Base-by-base conservation (phyloP, 495 filamentous ascomycete species). In the Podospora pseudopauciseta region DNA sequence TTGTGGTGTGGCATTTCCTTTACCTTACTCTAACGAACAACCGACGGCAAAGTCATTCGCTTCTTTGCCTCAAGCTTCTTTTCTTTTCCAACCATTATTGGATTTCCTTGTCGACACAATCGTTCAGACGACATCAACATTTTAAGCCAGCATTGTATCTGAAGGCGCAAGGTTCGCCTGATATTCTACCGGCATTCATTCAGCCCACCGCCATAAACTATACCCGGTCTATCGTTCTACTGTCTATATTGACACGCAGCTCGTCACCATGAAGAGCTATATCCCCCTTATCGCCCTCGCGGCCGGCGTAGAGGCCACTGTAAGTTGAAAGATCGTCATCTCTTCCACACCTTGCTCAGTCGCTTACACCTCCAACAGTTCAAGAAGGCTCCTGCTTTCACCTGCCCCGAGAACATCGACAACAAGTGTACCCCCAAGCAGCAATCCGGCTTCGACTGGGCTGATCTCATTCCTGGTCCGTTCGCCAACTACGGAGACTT, bases 401-500 rank as follows among this genome's bases (percentile, higher is more conserved):
- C 81, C 60, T 90, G 83, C 81, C 92, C 92, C 7, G 79, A 80
- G 62, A 93, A 91, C 82, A 89, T 86, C 73, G 79, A 92, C 80
- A 94, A 96, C 80, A 78, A 88, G 63, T 96, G 93, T 82, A 88
- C 83, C 61, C 75, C 85, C 18, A 72, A 88, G 65, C 90, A 94
- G 78, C 76, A 81, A 27, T 70, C 72, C 20, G 93, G 94, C 53
- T 92, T 90, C 73, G 84, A 89, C 83, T 97, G 89, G 86, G 76
- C 75, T 60, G 85, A 86, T 70, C 85, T 95, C 4, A 68, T 75
- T 58, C 58, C 77, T 30, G 93, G 92, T 32, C 75, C 77, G n/a
- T 89, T 96, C 80, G 75, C 74, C 56, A 71, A 74, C n/a, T 96
- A 92, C 76, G 87, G 83, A 32, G 88, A 86, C 74, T 90, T 93